Conservation (phyloP, 2,329 filamentous ascomycete species). For the Hortaea sp. region DNA sequence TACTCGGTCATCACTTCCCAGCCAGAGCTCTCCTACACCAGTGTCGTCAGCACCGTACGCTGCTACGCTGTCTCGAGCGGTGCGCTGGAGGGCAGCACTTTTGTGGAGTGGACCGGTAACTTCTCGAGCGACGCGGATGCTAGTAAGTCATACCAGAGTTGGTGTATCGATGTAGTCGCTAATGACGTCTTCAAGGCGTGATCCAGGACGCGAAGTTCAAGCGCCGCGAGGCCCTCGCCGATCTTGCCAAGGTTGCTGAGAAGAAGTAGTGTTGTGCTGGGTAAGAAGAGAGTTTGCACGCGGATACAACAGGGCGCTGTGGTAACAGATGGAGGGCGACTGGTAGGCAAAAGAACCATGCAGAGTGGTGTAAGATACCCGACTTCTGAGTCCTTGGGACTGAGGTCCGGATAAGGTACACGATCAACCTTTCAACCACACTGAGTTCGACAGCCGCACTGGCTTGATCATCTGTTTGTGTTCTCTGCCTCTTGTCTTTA, state of each 20-base stretch:
- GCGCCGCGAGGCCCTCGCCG: constrained; percentile 59
- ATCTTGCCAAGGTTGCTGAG: constrained; percentile 42
- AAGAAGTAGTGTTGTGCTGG: constrained; percentile 16
- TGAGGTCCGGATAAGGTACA: no score
- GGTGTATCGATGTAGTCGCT: not conserved
- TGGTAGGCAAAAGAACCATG: no score
- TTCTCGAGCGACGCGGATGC: constrained; percentile 63
- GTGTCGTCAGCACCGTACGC: constrained; percentile 57
- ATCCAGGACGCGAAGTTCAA: constrained; percentile 70
- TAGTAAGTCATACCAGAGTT: constrained; percentile 35
- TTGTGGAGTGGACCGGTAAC: constrained; percentile 58
- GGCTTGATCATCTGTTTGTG: no score
- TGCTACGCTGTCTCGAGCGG: constrained; percentile 58
- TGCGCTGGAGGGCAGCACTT: constrained; percentile 53
- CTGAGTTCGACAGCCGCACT: no score
- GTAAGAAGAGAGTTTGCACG: no score
- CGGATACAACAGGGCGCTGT: no score
- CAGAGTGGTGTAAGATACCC: no score
- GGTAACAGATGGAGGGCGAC: no score
- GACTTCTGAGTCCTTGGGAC: no score
- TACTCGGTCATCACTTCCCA: constrained; percentile 60
- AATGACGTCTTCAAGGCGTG: constrained; percentile 40
- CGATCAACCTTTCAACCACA: no score
- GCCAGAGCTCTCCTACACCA: constrained; percentile 56
- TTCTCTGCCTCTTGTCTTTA: no score